Conservation (phyloP, 805 yeast genomes). For the Hanseniaspora opuntiae region DNA sequence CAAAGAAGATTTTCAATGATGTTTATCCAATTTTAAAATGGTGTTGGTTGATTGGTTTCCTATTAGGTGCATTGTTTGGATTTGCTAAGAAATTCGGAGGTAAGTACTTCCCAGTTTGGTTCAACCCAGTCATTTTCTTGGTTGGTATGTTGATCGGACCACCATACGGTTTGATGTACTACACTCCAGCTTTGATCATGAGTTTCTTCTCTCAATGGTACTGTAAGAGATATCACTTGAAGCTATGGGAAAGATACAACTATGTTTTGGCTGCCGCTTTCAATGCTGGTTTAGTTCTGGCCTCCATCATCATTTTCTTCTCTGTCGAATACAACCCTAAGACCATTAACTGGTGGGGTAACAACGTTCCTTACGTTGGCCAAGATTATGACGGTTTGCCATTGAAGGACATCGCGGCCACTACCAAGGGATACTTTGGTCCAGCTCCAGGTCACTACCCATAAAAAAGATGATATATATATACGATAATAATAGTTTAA, state of each 20-base stretch:
- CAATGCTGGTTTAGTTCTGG: conserved; percentile 50
- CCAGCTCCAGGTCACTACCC: conserved; percentile 25
- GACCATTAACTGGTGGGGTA: conserved; percentile 47
- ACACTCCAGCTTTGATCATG: conserved; percentile 22
- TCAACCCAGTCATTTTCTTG: conserved; percentile 39
- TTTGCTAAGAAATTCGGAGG: conserved; percentile 20
- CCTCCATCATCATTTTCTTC: conserved; percentile 42
- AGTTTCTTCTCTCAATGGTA: conserved; percentile 35
- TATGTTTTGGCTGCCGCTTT: conserved; percentile 49
- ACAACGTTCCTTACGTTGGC: conserved; percentile 28
- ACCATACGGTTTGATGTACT: conserved; percentile 35
- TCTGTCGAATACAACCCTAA: conserved; percentile 36
- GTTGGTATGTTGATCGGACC: conserved; percentile 39
- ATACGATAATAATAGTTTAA: no score
- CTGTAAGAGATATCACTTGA: conserved; percentile 34
- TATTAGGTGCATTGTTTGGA: conserved; percentile 26
- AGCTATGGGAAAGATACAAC: conserved; percentile 51
- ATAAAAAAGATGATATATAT: not conserved
- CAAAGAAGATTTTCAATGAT: conserved; percentile 42
- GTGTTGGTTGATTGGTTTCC: conserved; percentile 47
- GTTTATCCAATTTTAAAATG: conserved; percentile 50
- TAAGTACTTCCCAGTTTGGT: conserved; percentile 23
- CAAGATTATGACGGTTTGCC: conserved; percentile 16
- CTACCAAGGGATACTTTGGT: conserved; percentile 19
- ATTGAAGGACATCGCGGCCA: conserved; percentile 13